A percentile compares a stretch with the other conserved stretches of the same genome.
Conservation (phyloP, 2,329 filamentous ascomycete species). For the Exutisphaerella laricina region DNA sequence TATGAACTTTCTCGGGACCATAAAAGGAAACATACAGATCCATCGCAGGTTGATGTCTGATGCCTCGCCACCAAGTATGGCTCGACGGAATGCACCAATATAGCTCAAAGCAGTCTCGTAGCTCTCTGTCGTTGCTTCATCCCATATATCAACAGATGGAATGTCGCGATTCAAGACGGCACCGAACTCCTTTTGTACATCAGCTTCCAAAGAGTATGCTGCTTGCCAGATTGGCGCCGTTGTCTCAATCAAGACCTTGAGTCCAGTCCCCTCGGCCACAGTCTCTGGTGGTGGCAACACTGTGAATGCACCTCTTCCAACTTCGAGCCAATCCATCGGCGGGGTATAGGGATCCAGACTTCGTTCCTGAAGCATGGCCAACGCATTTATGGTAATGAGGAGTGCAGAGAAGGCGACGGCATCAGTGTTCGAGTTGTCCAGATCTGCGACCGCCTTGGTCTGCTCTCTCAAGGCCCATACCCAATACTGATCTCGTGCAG, state of each 20-base stretch:
- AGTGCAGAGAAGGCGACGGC: constrained; percentile 28
- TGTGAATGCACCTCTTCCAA: constrained; percentile 26
- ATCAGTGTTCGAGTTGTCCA: constrained; percentile 28
- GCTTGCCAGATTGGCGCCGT: constrained; percentile 22
- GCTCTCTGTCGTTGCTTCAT: constrained; percentile 21
- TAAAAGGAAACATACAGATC: constrained; percentile 31
- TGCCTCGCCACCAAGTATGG: constrained; percentile 23
- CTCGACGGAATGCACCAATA: constrained; percentile 26
- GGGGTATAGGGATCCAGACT: constrained; percentile 26
- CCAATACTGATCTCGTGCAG: constrained; percentile 23
- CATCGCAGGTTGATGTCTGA: constrained; percentile 26
- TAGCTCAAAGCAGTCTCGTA: constrained; percentile 30
- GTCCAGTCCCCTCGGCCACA: constrained; percentile 20
- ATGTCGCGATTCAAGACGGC: constrained; percentile 22
- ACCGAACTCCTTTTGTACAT: constrained; percentile 22
- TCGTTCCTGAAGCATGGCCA: constrained; percentile 29
- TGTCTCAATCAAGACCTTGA: constrained; percentile 23
- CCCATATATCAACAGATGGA: constrained; percentile 17
- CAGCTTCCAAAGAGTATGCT: constrained; percentile 16
- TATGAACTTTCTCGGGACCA: constrained; percentile 29
- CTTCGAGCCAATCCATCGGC: constrained; percentile 32
- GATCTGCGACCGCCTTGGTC: constrained; percentile 22
- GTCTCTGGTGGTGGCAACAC: constrained; percentile 24
- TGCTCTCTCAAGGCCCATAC: constrained; percentile 28
- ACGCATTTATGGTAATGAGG: constrained; percentile 27